Base-by-base conservation (phyloP, 169 alveolate species). In the Plasmodium inui region DNA sequence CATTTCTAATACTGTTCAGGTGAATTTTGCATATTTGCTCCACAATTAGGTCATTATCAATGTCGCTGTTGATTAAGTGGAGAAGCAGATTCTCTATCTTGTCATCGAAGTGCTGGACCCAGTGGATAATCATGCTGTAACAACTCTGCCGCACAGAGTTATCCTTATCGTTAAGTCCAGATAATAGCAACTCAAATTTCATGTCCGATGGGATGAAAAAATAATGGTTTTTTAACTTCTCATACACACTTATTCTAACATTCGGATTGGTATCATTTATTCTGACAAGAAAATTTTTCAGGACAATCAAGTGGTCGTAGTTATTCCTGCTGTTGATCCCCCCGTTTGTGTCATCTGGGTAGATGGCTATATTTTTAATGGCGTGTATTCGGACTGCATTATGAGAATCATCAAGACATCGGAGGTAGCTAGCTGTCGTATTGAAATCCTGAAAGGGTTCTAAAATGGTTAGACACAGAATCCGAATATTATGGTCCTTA, bases 371-470 rank as follows among this genome's bases (percentile, higher is more conserved):
- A 67, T 89, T 89, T 89, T 79, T 37, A 57, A 89, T 80, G 0
- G 94, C 94, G 53, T 61, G 82, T 17, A 89, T 81, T 79, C 94
- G n/a, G n/a, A 89, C 94, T n/a, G 73, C 41, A 41, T 89, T 61
- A 50, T 89, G 89, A 0, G 83, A 19, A 80, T 89, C 94, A 44
- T 89, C 94, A 12, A 89, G 76, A 89, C 94, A 89, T 30, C 83
- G 82, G 22, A 89, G 30, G 19, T 67, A 89, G 53, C 94, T 80
- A 17, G 83, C 83, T 61, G 80, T 39, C 2, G 94, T 89, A 39
- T 73, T 89, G 37, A 80, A 78, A 41, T 89, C 94, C 82, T 89
- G 94, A 89, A 89, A 89, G 5, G 94, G 94, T 80, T 89, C 96
- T 86, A 81, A 89, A 26, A 61, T 92, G 82, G 70, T 92, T 50